Percentiles rank a stretch among this genome's conserved stretches.
phyloP scores from a whole-genome alignment of 1,139 yeast genomes.

The Ashbya aceris region DNA sequence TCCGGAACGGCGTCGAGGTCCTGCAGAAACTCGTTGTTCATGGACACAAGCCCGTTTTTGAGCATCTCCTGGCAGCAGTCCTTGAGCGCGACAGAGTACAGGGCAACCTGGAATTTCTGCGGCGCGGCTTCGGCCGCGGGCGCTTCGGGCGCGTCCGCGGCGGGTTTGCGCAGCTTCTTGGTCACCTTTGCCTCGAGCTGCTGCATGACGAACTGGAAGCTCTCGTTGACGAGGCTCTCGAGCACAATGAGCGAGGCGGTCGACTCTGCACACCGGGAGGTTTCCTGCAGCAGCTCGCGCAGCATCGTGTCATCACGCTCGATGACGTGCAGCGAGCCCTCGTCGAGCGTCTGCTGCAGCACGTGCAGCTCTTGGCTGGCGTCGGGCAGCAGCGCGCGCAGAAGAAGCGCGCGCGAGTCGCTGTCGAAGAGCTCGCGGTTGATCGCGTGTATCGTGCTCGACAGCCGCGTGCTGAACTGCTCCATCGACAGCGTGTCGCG shows the following conservation, averaged over 20 bases:
- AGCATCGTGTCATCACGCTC: slow-evolving; percentile 23
- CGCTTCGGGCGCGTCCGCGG: slow-evolving; percentile 10
- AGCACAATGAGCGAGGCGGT: slow-evolving; percentile 21
- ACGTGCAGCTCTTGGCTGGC: slow-evolving; percentile 29
- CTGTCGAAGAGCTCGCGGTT: slow-evolving; percentile 31
- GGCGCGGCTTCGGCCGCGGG: slow-evolving; percentile 9
- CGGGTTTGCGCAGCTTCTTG: slow-evolving; percentile 8
- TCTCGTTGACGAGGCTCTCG: slow-evolving; percentile 22
- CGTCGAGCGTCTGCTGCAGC: slow-evolving; percentile 35
- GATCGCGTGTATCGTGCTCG: slow-evolving; percentile 34
- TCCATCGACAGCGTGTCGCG: slow-evolving; percentile 57
- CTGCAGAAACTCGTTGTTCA: slow-evolving; percentile 25
- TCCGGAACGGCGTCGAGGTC: slow-evolving; percentile 49
- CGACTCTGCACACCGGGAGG: slow-evolving; percentile 32
- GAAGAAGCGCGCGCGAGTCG: slow-evolving; percentile 6
- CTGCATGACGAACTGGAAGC: slow-evolving; percentile 22
- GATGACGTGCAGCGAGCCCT: slow-evolving; percentile 22
- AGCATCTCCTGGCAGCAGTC: slow-evolving; percentile 34
- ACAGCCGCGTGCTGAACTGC: slow-evolving; percentile 40
- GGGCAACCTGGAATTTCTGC: slow-evolving; percentile 20
- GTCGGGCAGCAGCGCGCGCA: slow-evolving; percentile 26
- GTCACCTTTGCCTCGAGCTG: slow-evolving; percentile 22
- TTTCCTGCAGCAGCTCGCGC: slow-evolving; percentile 36
- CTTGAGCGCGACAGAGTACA: slow-evolving; percentile 22
- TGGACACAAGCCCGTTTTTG: slow-evolving; percentile 52